phyloP scores from a whole-genome alignment of 192 early-diverging fungal species.

The Mortierella hygrophila region DNA sequence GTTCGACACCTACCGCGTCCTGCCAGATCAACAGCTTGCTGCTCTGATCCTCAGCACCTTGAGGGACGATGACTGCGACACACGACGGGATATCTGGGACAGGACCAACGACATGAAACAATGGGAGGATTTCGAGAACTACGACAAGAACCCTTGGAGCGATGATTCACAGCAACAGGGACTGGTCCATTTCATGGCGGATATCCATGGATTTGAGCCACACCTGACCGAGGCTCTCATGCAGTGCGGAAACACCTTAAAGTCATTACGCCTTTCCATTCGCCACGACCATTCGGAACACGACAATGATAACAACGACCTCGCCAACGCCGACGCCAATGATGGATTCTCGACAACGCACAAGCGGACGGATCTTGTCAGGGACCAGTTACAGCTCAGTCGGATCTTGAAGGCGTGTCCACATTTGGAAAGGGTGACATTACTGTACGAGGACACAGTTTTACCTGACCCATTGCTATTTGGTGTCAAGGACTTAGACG shows the following conservation, averaged over 20 bases:
- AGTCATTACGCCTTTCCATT: conserved; percentile 4
- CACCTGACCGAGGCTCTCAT: background rate
- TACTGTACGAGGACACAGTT: background rate
- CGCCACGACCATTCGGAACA: background rate
- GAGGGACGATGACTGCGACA: background rate
- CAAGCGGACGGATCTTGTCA: background rate
- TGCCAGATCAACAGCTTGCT: background rate
- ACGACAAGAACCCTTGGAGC: background rate
- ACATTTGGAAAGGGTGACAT: background rate
- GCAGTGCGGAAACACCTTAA: background rate
- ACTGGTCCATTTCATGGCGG: background rate
- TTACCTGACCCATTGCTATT: background rate
- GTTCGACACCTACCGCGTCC: conserved; percentile 10
- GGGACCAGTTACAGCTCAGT: background rate
- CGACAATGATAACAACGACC: background rate
- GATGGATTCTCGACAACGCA: background rate
- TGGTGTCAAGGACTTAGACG: background rate
- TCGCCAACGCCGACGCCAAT: background rate
- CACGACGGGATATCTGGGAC: background rate
- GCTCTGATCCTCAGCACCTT: conserved; percentile 4
- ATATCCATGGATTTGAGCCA: conserved; percentile 10
- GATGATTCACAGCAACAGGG: background rate
- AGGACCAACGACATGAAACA: background rate
- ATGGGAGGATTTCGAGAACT: background rate
- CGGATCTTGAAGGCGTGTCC: background rate